Conservation (phyloP, 2,329 filamentous ascomycete species). For the Mollisiaceae sp. region DNA sequence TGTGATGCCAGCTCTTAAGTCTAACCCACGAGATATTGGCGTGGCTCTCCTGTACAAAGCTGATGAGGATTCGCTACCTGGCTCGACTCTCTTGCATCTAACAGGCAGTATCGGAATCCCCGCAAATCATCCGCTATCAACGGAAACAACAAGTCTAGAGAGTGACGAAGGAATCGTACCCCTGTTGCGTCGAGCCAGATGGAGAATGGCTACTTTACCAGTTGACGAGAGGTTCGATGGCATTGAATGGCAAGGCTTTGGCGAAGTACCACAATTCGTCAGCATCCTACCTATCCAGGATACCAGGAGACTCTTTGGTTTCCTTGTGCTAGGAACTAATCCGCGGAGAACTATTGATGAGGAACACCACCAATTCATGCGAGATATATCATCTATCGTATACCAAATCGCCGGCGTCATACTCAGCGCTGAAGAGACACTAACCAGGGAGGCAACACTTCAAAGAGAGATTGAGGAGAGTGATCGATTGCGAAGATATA, state of each 20-base stretch:
- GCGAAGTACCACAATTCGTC: slow-evolving; percentile 32
- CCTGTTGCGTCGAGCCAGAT: slow-evolving; percentile 30
- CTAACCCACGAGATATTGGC: slow-evolving; percentile 36
- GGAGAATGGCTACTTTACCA: slow-evolving; percentile 30
- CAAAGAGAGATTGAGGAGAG: slow-evolving; percentile 32
- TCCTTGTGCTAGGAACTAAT: slow-evolving; percentile 36
- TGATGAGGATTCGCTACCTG: slow-evolving; percentile 33
- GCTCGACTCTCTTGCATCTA: slow-evolving; percentile 19
- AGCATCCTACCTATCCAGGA: slow-evolving; percentile 35
- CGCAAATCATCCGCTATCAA: slow-evolving; percentile 29
- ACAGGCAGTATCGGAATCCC: slow-evolving; percentile 36
- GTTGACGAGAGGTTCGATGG: slow-evolving; percentile 35
- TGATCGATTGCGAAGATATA: slow-evolving; percentile 35
- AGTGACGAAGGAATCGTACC: slow-evolving; percentile 33
- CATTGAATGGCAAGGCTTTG: slow-evolving; percentile 34
- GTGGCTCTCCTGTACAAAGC: slow-evolving; percentile 38
- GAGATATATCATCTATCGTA: slow-evolving; percentile 34
- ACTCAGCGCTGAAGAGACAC: slow-evolving; percentile 33
- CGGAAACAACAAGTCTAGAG: slow-evolving; percentile 28
- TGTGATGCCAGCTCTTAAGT: slow-evolving; percentile 33
- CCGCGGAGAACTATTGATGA: slow-evolving; percentile 37
- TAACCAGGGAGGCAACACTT: slow-evolving; percentile 28
- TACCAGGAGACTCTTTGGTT: slow-evolving; percentile 32
- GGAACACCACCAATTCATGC: slow-evolving; percentile 36
- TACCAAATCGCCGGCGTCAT: slow-evolving; percentile 35